These are phyloP conservation scores for Podospora pseudoanserina DNA, from an alignment of 495 filamentous ascomycete species.

Conservation along the genomic window DNA sequence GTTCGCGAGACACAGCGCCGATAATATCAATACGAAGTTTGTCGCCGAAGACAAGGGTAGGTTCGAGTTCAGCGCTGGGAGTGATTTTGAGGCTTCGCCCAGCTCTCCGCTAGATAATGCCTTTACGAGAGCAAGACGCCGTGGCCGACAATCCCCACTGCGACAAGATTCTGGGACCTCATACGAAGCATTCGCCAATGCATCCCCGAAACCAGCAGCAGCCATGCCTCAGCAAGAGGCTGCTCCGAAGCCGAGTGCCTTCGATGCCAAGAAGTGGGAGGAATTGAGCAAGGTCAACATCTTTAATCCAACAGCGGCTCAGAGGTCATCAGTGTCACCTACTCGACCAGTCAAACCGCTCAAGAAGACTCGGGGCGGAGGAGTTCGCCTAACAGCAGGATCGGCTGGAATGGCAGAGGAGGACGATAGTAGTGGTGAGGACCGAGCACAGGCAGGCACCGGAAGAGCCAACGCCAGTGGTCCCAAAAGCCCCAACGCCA, in stretches of 20 bases:
- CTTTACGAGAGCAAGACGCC: constrained; percentile 33
- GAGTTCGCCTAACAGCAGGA: constrained; percentile 40
- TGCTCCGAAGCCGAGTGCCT: constrained; percentile 40
- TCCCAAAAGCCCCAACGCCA: constrained; percentile 44
- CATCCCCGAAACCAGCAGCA: not conserved
- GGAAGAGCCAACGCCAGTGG: constrained; percentile 14
- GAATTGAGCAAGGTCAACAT: constrained; percentile 59
- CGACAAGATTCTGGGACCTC: constrained; percentile 19
- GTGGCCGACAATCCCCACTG: constrained; percentile 35
- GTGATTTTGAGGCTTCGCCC: not conserved
- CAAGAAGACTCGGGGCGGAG: constrained; percentile 39
- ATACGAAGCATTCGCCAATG: constrained; percentile 13
- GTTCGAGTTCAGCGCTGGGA: constrained; percentile 47
- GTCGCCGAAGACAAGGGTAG: constrained; percentile 36
- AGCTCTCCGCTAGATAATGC: constrained; percentile 22
- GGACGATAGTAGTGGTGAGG: constrained; percentile 38
- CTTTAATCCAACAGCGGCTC: constrained; percentile 45
- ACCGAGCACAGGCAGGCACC: constrained; percentile 24
- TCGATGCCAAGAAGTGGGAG: constrained; percentile 63
- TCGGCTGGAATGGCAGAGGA: constrained; percentile 48
- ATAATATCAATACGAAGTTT: constrained; percentile 71
- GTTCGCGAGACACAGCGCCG: constrained; percentile 58
- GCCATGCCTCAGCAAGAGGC: constrained; percentile 11
- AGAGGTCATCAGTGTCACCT: constrained; percentile 36
- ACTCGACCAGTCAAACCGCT: constrained; percentile 31